phyloP scores from a whole-genome alignment of 2,329 filamentous ascomycete genomes.

The Fusarium fujikuroi region DNA sequence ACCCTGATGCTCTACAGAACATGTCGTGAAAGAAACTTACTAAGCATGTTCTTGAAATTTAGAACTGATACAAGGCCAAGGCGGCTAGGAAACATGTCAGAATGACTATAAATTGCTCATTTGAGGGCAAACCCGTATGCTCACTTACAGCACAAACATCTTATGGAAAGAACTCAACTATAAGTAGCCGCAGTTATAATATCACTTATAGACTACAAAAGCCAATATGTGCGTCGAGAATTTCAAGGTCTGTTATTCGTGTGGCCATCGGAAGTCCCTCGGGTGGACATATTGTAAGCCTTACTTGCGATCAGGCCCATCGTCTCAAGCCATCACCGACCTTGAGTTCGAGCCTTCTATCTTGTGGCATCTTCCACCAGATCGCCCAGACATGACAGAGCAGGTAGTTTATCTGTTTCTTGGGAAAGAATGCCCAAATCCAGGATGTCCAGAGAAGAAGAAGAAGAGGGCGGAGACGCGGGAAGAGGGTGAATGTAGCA shows the following conservation, averaged over 20 bases:
- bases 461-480: neutral
- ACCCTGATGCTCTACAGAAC: neutral
- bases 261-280: neutral
- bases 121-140: neutral
- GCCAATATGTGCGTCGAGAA: neutral
- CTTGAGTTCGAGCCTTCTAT: neutral
- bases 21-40: neutral
- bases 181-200: neutral
- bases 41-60: neutral
- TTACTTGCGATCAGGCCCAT: neutral
- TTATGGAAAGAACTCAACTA: neutral
- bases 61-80: neutral
- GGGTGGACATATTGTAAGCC: neutral
- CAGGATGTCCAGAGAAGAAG: neutral
- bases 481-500: neutral
- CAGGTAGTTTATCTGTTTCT: neutral
- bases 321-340: neutral
- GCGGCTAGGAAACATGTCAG: neutral
- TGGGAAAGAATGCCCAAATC: neutral
- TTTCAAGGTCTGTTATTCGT: neutral
- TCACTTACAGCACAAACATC: neutral
- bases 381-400: neutral
- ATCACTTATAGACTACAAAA: neutral
- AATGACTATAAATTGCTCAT: neutral
- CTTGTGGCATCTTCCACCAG: neutral